phyloP scores from a whole-genome alignment of 1,284 basidiomycete genomes.

The Porodaedalea pini region DNA sequence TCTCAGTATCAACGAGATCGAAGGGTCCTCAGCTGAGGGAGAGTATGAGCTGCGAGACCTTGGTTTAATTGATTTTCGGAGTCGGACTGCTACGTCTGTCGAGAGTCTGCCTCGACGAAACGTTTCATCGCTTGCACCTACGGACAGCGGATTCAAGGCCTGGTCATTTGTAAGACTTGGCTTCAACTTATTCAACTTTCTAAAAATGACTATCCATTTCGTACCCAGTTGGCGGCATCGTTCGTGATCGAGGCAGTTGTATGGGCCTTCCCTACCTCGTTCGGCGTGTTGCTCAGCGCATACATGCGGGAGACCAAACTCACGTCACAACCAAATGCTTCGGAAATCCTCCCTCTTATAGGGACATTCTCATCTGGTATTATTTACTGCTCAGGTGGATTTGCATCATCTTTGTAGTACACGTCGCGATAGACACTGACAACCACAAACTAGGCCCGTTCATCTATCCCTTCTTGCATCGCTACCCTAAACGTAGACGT shows the following conservation, averaged over 20 bases:
- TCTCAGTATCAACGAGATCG: not conserved
- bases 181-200: not conserved
- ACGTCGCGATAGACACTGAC: too few relatives aligned
- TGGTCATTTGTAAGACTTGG: slow-evolving; percentile 28
- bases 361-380: slow-evolving; percentile 34
- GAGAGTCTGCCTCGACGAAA: slow-evolving; percentile 18
- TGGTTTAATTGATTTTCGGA: too few relatives aligned
- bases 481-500: slow-evolving; percentile 32
- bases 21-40: too few relatives aligned
- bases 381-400: slow-evolving; percentile 34
- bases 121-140: slow-evolving; percentile 29
- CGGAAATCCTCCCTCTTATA: slow-evolving; percentile 33
- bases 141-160: slow-evolving; percentile 33
- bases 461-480: slow-evolving; percentile 27
- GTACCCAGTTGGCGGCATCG: slow-evolving; percentile 32
- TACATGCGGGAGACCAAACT: slow-evolving; percentile 32
- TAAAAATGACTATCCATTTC: not conserved
- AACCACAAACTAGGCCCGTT: slow-evolving; percentile 21
- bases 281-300: slow-evolving; percentile 34
- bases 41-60: too few relatives aligned
- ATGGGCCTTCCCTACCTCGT: slow-evolving; percentile 38
- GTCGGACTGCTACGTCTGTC: not conserved
- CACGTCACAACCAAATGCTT: slow-evolving; percentile 27
- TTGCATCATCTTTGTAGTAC: too few relatives aligned
- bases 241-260: slow-evolving; percentile 38